A percentile compares a stretch with the other conserved stretches of the same genome.
These are phyloP conservation scores for Mycena pura DNA, from an alignment of 768 basidiomycete species.

Conservation along the genomic window DNA sequence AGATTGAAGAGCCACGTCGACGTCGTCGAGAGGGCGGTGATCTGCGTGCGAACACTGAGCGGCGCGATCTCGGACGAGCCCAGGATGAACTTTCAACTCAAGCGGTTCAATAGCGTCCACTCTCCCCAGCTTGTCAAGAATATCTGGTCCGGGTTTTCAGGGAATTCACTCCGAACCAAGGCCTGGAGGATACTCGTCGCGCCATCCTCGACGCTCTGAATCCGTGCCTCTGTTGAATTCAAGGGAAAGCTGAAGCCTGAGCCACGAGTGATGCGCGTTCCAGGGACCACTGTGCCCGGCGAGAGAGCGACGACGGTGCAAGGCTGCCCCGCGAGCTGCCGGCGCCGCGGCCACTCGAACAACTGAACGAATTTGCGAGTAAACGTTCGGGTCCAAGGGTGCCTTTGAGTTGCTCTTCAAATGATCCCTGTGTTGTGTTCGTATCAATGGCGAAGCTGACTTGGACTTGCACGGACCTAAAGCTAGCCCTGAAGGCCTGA, in stretches of 20 bases:
- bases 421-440: not conserved
- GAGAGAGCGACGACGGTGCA: constrained; percentile 22
- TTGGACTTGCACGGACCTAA: too few relatives aligned
- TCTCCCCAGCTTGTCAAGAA: constrained; percentile 28
- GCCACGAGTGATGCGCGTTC: not conserved
- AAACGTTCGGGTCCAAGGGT: not conserved
- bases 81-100: too few relatives aligned
- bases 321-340: not conserved
- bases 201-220: constrained; percentile 1
- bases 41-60: constrained; percentile 22
- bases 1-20: constrained; percentile 28
- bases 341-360: constrained; percentile 19
- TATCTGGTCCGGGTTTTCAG: constrained; percentile 10
- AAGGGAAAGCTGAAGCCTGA: not conserved
- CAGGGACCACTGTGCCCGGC: constrained; percentile 17
- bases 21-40: constrained; percentile 25
- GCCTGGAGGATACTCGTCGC: constrained; percentile 12
- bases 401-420: not conserved
- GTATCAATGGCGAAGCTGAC: not conserved
- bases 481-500: too few relatives aligned
- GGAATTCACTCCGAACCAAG: constrained; percentile 14
- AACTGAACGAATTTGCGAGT: constrained; percentile 15
- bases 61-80: constrained; percentile 26
- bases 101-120: too few relatives aligned
- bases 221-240: constrained; percentile 9